Conservation (phyloP, 148 eudicot species). For the Nyssa sinensis region DNA sequence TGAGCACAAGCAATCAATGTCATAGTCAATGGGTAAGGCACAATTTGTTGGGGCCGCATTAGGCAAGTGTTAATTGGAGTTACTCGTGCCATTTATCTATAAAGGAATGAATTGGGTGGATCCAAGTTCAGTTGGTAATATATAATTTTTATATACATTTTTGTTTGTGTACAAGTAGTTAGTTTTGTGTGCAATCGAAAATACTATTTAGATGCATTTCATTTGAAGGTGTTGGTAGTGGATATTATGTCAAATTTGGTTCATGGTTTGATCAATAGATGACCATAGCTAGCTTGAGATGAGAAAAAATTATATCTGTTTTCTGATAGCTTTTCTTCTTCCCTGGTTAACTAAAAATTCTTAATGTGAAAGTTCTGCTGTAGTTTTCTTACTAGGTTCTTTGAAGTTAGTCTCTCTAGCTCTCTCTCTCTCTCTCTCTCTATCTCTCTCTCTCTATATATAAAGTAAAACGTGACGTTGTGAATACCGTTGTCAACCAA, state of each 20-base stretch:
- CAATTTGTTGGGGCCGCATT: neutral
- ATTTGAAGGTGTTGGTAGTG: neutral
- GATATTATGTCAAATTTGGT: neutral
- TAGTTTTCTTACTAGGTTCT: too few species aligned
- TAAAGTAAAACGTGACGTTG: neutral
- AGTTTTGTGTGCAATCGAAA: neutral
- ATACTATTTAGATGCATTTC: too few species aligned
- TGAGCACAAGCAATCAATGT: too few species aligned
- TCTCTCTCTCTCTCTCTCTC: too few species aligned
- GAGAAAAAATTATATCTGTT: neutral
- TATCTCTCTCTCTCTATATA: too few species aligned
- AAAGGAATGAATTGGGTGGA: neutral
- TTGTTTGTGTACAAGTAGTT: neutral
- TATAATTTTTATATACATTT: too few species aligned
- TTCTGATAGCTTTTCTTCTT: neutral
- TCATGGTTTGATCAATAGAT: neutral
- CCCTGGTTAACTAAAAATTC: neutral
- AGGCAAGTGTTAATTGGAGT: neutral
- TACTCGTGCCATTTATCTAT: neutral
- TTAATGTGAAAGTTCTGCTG: too few species aligned
- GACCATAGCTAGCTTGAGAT: neutral
- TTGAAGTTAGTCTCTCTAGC: too few species aligned
- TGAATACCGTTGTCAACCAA: too few species aligned
- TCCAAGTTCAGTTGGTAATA: neutral
- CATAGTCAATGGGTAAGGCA: too few species aligned